These are phyloP conservation scores for Oenanthe javanica DNA, from an alignment of 140 eudicot species.

Conservation along the genomic window DNA sequence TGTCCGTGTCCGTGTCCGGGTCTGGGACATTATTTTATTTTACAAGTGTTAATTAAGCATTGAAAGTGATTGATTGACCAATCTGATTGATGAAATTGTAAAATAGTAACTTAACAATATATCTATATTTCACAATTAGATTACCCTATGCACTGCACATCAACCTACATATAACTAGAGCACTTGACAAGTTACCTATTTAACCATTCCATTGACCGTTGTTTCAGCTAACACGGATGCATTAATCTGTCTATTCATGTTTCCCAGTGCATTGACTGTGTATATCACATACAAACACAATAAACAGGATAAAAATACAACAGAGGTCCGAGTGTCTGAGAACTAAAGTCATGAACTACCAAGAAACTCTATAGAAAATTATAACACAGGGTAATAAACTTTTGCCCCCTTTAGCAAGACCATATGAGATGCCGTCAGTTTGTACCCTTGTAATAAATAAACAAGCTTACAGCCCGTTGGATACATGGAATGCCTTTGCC, in stretches of 20 bases:
- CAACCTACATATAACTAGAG: background rate
- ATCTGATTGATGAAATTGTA: background rate
- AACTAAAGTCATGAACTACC: background rate
- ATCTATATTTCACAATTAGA: background rate
- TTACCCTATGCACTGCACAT: background rate
- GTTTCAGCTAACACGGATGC: background rate
- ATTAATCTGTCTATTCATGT: background rate
- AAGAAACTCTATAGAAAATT: background rate
- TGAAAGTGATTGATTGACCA: background rate
- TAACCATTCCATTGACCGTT: background rate
- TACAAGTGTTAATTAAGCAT: background rate
- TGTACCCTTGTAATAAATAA: background rate
- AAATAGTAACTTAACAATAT: background rate
- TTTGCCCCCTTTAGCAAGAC: background rate
- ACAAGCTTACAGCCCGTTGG: background rate
- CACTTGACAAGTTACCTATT: background rate
- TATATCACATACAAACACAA: background rate
- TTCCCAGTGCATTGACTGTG: background rate
- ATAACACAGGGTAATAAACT: background rate
- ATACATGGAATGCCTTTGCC: background rate
- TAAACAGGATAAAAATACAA: background rate
- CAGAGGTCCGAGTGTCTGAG: background rate
- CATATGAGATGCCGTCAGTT: background rate
- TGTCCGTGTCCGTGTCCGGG: too few species aligned
- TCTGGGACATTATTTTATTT: background rate